phyloP scores from a whole-genome alignment of 768 basidiomycete species.

The Kwoniella sp. region DNA sequence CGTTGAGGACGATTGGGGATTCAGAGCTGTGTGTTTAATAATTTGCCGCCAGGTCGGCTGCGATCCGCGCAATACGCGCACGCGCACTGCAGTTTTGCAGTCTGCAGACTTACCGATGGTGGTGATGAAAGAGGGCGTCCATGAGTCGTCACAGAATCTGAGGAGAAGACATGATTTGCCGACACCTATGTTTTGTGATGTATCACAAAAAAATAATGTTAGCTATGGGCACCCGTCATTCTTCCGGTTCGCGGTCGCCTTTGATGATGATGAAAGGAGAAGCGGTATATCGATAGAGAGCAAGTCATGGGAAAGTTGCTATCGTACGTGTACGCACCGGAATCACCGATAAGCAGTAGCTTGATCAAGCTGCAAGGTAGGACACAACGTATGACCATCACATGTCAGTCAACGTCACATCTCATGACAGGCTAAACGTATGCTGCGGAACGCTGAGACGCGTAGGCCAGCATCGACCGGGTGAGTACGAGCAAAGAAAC shows the following conservation, averaged over 20 bases:
- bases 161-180: slow-evolving; percentile 76
- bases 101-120: slow-evolving; percentile 75
- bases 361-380: slow-evolving; percentile 56
- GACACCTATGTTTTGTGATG: slow-evolving; percentile 65
- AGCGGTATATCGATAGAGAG: not conserved
- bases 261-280: not conserved
- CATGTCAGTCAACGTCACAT: not conserved
- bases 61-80: too few species aligned
- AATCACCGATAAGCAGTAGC: slow-evolving; percentile 95
- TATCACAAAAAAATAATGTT: not conserved
- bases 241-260: not conserved
- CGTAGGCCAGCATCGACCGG: too few species aligned
- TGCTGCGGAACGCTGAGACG: slow-evolving; percentile 29
- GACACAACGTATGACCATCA: too few species aligned
- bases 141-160: slow-evolving; percentile 95
- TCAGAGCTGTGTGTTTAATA: too few species aligned
- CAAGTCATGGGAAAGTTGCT: not conserved
- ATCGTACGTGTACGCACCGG: slow-evolving; percentile 67
- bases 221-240: not conserved
- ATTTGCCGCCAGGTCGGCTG: too few species aligned
- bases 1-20: too few species aligned
- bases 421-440: not conserved
- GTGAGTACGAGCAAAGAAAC: too few species aligned
- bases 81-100: not conserved
- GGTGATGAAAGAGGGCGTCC: slow-evolving; percentile 98